Base-by-base conservation (phyloP, 257 asterid species). In the Coffea eugenioides region DNA sequence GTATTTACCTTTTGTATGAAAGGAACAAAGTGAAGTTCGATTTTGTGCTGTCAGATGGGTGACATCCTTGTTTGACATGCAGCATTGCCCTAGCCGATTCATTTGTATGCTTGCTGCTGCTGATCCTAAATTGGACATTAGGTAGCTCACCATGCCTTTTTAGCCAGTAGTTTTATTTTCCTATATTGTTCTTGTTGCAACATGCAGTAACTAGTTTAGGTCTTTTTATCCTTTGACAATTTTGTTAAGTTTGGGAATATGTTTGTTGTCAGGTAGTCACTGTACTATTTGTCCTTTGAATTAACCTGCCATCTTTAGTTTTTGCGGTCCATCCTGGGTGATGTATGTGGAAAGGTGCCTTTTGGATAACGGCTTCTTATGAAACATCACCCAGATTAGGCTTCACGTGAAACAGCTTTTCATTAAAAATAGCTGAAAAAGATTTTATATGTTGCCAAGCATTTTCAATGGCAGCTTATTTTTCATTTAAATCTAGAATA, bases 11-110 rank as follows among this genome's bases (percentile, higher is more conserved):
- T 87, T 83, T 74, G 61, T 77, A 46, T 78, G 52, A 82, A 73
- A 96, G 99, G 99, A 92, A 87, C 97, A 93, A 96, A 89, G 95
- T 80, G 98, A 96, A 89, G 98, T 94, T 74, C 99, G 99, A 74
- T 96, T 94, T 87, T 96, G 98, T 88, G 97, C 97, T 77, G 88
- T 96, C 85, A 90, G 99, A 88, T 94, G 99, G 99, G 98, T 97
- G 14, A 90, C 94, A 25, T 87, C 93, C 74, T 87, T 96, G 81
- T 96, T 92, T 82, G 96, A 88, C 81, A 82, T 89, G 90, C 92
- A 86, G 85, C 98, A 96, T 85, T 96, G 97, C 85, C 97, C 99
- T 43, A 93, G 99, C 88, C 88, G 98, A 87, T 94, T 86, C 88
- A 89, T 96, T 78, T 96, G 99, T 81, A 91, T 96, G 97, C 90